Evolutionary conservation across 1,284 basidiomycete genomes (phyloP), one percentile per base, ranked within the genome.

Genomic region (Tremellales sp.): DNA sequence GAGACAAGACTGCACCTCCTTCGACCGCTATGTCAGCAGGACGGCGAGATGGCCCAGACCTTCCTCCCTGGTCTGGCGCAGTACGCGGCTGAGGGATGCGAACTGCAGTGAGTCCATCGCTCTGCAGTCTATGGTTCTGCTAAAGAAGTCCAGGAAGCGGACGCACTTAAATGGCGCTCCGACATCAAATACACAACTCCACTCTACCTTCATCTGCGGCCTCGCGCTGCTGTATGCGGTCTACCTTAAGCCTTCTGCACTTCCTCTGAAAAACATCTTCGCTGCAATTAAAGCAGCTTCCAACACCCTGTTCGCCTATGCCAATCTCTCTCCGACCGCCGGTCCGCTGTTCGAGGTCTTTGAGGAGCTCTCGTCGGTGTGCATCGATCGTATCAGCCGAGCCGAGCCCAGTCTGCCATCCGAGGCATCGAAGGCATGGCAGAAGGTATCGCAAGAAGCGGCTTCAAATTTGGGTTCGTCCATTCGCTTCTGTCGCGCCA

Each of bases 191-290:
- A 46, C 52, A 1, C 49, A 47, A 5, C 41, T 57, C 1, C 58
- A 57, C 42, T 57, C 58, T 13, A 56, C 55, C 7, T 60, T 60
- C 33, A 60, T 55, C 31, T 60, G 58, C 43, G 58, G 58, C 3
- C 48, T 57, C 12, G 53, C 55, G 15, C 33, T 60, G 17, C 55
- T 60, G 3, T 57, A 60, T 48, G 37, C 58, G 13, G 37, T 54
- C 17, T 60, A 57, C 51, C 49, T 55, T 4, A 45, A 43, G n/a
- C 58, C 58, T 2, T 31, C 29, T 23, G 40, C 54, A 4, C 41
- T 60, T 11, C 58, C 58, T 0, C 37, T 57, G 8, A 41, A 36
- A 31, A 51, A 57, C 4, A 45, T 60, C 13, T 60, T 60, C 36
- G 29, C 46, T 4, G 58, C 52, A 4, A 50, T 60, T 48, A 60